Evolutionary conservation across 805 yeast genomes (phyloP).

Genomic region (Wickerhamiella bombiphila): DNA sequence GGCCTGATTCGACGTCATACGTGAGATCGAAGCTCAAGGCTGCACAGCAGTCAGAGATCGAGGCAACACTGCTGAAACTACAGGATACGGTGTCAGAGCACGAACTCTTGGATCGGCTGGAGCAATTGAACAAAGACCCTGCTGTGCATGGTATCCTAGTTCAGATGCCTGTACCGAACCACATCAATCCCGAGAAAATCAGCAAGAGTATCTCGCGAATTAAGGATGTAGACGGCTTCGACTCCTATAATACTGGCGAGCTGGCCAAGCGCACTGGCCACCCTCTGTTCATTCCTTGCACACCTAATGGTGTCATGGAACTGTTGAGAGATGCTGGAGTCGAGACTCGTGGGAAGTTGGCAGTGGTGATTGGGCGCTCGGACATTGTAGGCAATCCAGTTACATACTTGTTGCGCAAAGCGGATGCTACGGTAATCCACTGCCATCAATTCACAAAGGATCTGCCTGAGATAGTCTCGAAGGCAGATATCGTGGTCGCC

Average conservation of each 20-base stretch:
- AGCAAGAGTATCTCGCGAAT: constrained; percentile 67
- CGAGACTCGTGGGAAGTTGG: constrained; percentile 55
- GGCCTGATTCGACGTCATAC: constrained; percentile 87
- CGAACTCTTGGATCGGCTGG: constrained; percentile 41
- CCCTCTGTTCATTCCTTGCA: constrained; percentile 81
- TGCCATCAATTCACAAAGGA: constrained; percentile 63
- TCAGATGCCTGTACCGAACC: constrained; percentile 79
- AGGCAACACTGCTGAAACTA: constrained; percentile 49
- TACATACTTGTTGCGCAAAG: constrained; percentile 62
- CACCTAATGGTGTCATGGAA: constrained; percentile 86
- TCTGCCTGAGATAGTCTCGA: constrained; percentile 40
- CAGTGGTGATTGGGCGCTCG: constrained; percentile 90
- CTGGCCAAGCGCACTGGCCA: constrained; percentile 73
- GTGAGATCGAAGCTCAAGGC: constrained; percentile 86
- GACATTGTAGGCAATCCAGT: constrained; percentile 96
- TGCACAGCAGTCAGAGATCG: constrained; percentile 66
- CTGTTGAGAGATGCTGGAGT: constrained; percentile 56
- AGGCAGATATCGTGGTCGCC: constrained; percentile 83
- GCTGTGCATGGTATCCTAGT: constrained; percentile 74
- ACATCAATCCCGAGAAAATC: constrained; percentile 60
- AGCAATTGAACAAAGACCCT: constrained; percentile 54
- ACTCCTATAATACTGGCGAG: constrained; percentile 78
- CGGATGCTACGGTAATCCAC: constrained; percentile 74
- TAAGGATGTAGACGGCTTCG: constrained; percentile 95
- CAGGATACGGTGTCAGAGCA: constrained; percentile 48